Evolutionary conservation across 2,329 filamentous ascomycete species (phyloP).

Genomic region (Penicillium aurantiogriseum): DNA sequence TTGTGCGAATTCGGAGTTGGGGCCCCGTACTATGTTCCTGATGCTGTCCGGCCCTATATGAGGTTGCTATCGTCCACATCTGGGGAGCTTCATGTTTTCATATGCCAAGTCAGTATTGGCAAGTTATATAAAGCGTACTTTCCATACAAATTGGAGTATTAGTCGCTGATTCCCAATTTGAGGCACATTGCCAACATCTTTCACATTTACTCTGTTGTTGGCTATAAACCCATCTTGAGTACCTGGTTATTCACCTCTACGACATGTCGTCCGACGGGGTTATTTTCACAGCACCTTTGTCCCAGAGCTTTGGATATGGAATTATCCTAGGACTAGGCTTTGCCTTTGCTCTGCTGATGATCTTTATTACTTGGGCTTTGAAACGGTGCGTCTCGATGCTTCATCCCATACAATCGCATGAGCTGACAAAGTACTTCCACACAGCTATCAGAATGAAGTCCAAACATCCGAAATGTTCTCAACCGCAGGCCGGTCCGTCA

Average conservation of each 20-base stretch:
- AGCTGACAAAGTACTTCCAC: background rate
- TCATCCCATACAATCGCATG: background rate
- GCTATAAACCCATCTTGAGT: background rate
- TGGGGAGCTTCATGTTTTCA: background rate
- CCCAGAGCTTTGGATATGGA: constrained; percentile 71
- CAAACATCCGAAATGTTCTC: constrained; percentile 93
- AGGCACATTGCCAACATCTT: background rate
- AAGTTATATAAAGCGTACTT: background rate
- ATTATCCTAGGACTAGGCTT: constrained; percentile 73
- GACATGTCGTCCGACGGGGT: constrained; percentile 22
- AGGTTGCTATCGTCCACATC: background rate
- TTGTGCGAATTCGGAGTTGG: constrained; percentile 25
- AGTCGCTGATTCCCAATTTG: background rate
- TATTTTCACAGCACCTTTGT: constrained; percentile 35
- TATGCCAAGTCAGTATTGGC: background rate
- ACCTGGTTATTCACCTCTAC: background rate
- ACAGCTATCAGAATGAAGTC: constrained; percentile 65
- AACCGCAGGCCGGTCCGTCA: constrained; percentile 83
- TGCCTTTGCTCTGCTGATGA: constrained; percentile 73
- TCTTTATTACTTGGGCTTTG: constrained; percentile 67
- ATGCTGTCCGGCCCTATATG: background rate
- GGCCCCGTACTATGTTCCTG: background rate
- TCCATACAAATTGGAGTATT: background rate
- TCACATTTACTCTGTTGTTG: background rate
- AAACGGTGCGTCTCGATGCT: constrained; percentile 49